Evolutionary conservation across 805 yeast genomes (phyloP), one percentile per base, ranked within the genome.

Genomic region (Yarrowia phangngaensis): DNA sequence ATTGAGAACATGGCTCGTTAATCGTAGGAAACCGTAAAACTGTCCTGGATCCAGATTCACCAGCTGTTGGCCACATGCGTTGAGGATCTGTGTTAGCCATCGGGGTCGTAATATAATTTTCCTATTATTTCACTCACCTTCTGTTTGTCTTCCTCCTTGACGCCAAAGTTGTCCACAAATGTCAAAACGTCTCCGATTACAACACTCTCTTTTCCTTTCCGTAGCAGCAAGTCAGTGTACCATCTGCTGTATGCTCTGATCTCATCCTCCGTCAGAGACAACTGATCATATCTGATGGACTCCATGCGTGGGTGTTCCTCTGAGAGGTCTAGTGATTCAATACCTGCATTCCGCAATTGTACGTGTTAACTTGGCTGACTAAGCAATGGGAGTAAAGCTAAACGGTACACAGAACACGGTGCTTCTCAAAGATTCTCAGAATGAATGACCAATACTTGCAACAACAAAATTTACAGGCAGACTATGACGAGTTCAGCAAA

Each of bases 241-340:
- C 98, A 90, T 55, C 96, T 71, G 56, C 90, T 76, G 64, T 90
- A 90, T 1, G 96, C 84, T 58, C 82, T 78, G 9, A 79, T 75
- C 64, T 90, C 98, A 51, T 82, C 84, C 14, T 73, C 72, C 0
- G 95, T 29, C 48, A 41, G 28, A 26, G 34, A 30, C 27, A 41
- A 35, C 48, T 30, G 48, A 34, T 41, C 48, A 19, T 38, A 38
- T 38, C 45, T 38, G 45, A 38, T 38, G 45, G 45, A 38, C 45
- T 38, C 45, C 45, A 38, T 38, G 45, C 45, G 45, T 38, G 45
- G 45, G 26, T 38, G 26, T 35, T 19, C 41, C 41, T 35, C 41
- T 30, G 24, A 17, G 29, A 16, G 29, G 41, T 16, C 29, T 22
- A 24, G 16, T 38, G 40, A 27, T 11, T 27, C 20, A 16, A 28